Base-by-base conservation (phyloP, 2,329 filamentous ascomycete genomes). In the Furcasterigmium furcatum region DNA sequence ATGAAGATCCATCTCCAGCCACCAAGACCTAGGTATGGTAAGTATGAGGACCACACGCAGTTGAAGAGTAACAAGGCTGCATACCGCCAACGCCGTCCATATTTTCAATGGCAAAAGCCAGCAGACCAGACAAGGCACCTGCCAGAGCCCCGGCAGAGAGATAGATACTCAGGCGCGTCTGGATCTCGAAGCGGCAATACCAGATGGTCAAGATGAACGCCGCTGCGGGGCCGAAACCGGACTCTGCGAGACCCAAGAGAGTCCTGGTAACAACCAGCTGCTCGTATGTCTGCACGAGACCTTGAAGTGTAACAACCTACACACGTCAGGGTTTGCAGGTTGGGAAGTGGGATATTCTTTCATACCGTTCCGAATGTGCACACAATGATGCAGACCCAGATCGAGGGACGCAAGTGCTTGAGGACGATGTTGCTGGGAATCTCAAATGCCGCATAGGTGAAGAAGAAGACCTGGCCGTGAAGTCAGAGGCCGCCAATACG, bases 41-140 rank as follows among this genome's bases (percentile, higher is more conserved):
- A n/a, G n/a, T n/a, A n/a, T n/a, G n/a, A n/a, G n/a, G n/a, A n/a
- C n/a, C n/a, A n/a, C n/a, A n/a, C n/a, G n/a, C n/a, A n/a, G n/a
- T n/a, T n/a, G n/a, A n/a, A n/a, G n/a, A n/a, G n/a, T n/a, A n/a
- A n/a, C n/a, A n/a, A n/a, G n/a, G n/a, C n/a, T n/a, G n/a, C n/a
- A n/a, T n/a, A n/a, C n/a, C n/a, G n/a, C n/a, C n/a, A 5, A 67
- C 54, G 3, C 76, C 76, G 1, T 71, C 55, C 74, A 84, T 80
- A 56, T 80, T 75, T n/a, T 34, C 73, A 41, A 85, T 76, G 19
- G 72, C 81, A 25, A 74, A 75, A 3, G 80, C 81, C 13, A 85
- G 65, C 8, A 85, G 67, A 16, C 80, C 80, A 40, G 81, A 80
- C 50, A 84, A 84, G 2, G 80, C 80, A 38, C 80, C 80, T 2